A percentile compares a stretch with the other conserved stretches of the same genome.
phyloP scores from a whole-genome alignment of 148 eudicot genomes.

The Suaeda aralocaspica region DNA sequence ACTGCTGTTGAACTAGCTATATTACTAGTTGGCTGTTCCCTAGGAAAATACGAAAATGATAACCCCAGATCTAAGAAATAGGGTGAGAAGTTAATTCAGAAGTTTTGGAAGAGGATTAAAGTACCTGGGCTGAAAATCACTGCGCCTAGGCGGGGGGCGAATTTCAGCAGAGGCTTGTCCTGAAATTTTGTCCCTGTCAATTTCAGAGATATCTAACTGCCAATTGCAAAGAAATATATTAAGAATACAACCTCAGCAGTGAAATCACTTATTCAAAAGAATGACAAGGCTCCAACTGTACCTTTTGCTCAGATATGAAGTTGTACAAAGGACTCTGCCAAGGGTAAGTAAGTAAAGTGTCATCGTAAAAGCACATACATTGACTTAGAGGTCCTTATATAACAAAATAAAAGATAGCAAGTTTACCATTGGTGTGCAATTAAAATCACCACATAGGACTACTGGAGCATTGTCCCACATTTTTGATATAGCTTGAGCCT shows the following conservation, averaged over 20 bases:
- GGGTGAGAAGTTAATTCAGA: slow-evolving; percentile 3
- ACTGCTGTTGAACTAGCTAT: slow-evolving; percentile 25
- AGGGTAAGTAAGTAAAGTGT: slow-evolving; percentile 17
- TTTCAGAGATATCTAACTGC: slow-evolving; percentile 73
- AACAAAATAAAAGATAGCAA: not conserved
- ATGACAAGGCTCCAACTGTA: slow-evolving; percentile 24
- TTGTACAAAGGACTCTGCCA: slow-evolving; percentile 90
- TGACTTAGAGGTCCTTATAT: not conserved
- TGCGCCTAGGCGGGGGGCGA: slow-evolving; percentile 38
- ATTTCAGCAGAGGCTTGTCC: slow-evolving; percentile 88
- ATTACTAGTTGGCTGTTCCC: slow-evolving; percentile 37
- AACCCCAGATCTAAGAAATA: slow-evolving; percentile 9
- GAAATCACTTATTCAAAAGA: not conserved
- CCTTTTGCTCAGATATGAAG: slow-evolving; percentile 79
- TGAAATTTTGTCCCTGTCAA: slow-evolving; percentile 76
- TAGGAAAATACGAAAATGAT: slow-evolving; percentile 29
- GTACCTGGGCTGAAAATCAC: slow-evolving; percentile 30
- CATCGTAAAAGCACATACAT: not conserved
- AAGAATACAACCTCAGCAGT: slow-evolving; percentile 6
- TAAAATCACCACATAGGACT: slow-evolving; percentile 91
- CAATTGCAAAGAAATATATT: slow-evolving; percentile 14
- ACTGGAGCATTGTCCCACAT: slow-evolving; percentile 93
- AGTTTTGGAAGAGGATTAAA: slow-evolving; percentile 1
- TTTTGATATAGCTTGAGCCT: slow-evolving; percentile 76
- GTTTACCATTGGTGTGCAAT: slow-evolving; percentile 80